Evolutionary conservation across 371 early-diverging fungal genomes (phyloP), one percentile per base, ranked within the genome.

Genomic region (Nosema muscidifuracis): DNA sequence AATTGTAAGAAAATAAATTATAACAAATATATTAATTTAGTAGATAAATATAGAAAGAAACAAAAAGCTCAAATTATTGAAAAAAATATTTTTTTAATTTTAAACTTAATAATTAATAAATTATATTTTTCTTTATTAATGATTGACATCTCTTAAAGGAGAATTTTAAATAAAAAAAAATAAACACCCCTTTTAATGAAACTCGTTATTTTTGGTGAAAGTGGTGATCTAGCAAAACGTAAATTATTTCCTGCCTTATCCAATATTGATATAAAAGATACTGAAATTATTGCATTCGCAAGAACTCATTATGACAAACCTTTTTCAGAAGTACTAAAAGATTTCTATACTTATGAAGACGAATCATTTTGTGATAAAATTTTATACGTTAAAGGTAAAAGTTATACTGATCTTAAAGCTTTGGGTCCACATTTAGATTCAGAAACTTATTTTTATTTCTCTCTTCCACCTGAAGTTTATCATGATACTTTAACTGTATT

Each of bases 221-320:
- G 81, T 65, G 84, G 84, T 18, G 82, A 84, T 61, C 66, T 84
- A 43, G 77, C 82, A 55, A 80, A 78, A 71, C 67, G 93, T 78
- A 97, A 97, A 86, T 92, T 96, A 24, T 95, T 91, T 81, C 96
- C 96, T 16, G 92, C 95, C 0, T 87, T 97, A 87, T 82, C 89
- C 87, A 51, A 87, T 92, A 38, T 92, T 83, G 81, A 85, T 85
- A 71, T 87, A 87, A 78, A 82, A 81, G 85, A 88, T 26, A 83
- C 86, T 10, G 82, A 84, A 30, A 90, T 98, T 70, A 86, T 95
- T 34, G 97, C 94, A 13, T 98, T 96, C 83, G 94, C 97, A 9
- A 89, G 99, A 47, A 87, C 91, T 20, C 82, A 89, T 57, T 84
- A 95, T 80, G 86, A 86, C 2, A 82, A 83, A 6, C 88, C 89